These are phyloP conservation scores for Fraxinus xanthoxyloides DNA, from an alignment of 305 asterid genomes.

Conservation along the genomic window DNA sequence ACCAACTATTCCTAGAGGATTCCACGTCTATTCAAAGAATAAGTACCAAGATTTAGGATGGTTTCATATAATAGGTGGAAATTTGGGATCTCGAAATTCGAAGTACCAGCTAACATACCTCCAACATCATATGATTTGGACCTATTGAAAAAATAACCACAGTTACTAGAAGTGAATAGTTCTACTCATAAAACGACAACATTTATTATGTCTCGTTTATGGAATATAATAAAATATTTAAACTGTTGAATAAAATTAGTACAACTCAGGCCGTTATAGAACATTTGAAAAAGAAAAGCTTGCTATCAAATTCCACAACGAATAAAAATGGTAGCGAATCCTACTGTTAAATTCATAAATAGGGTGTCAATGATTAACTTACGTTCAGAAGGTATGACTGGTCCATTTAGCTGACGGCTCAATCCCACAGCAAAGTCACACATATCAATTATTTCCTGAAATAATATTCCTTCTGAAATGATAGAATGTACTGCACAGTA, in stretches of 20 bases:
- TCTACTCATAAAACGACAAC: background rate
- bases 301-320: background rate
- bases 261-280: background rate
- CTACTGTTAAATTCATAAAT: background rate
- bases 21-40: slow-evolving; percentile 72
- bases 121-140: slow-evolving; percentile 96
- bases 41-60: slow-evolving; percentile 24
- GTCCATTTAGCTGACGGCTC: slow-evolving; percentile 97
- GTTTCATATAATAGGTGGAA: background rate
- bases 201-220: background rate
- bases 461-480: slow-evolving; percentile 20
- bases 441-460: slow-evolving; percentile 97
- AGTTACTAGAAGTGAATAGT: slow-evolving; percentile 1
- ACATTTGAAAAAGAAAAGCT: background rate
- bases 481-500: slow-evolving; percentile 12
- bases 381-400: slow-evolving; percentile 96
- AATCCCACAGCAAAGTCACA: slow-evolving; percentile 98
- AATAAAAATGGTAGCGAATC: background rate
- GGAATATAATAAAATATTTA: background rate
- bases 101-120: slow-evolving; percentile 54
- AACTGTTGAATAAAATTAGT: background rate
- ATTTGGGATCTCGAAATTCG: slow-evolving; percentile 8
- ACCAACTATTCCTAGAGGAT: slow-evolving; percentile 94
- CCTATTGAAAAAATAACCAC: slow-evolving; percentile 49
- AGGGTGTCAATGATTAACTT: slow-evolving; percentile 28